phyloP scores from a whole-genome alignment of 73 alveolate genomes.

The Uronychia setigera region DNA sequence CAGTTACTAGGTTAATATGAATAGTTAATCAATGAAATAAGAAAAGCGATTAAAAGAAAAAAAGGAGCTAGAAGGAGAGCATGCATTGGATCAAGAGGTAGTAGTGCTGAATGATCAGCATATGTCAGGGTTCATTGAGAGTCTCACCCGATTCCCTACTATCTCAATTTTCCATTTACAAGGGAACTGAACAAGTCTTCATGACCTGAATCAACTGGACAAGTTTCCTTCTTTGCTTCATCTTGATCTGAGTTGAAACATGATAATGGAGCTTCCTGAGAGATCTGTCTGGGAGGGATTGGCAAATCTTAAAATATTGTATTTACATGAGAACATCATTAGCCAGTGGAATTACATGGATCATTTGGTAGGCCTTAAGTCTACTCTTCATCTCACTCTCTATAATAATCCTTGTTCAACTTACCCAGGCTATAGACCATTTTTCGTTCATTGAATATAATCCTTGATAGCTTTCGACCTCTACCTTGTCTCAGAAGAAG shows the following conservation, averaged over 20 bases:
- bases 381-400: conserved; percentile 61
- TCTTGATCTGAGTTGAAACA: not conserved
- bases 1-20: too few relatives aligned
- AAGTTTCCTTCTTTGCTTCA: not conserved
- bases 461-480: conserved; percentile 59
- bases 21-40: too few relatives aligned
- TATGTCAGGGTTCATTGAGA: too few relatives aligned
- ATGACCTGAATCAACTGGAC: too few relatives aligned
- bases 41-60: too few relatives aligned
- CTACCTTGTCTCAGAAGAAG: conserved; percentile 67
- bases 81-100: too few relatives aligned
- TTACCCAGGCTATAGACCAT: conserved; percentile 68
- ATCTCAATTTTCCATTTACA: too few relatives aligned
- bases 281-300: not conserved
- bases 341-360: not conserved
- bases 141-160: too few relatives aligned
- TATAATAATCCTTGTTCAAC: conserved; percentile 57
- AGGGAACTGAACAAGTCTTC: too few relatives aligned
- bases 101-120: too few relatives aligned
- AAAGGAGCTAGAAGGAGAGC: too few relatives aligned
- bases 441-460: conserved; percentile 43
- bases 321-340: conserved; percentile 21
- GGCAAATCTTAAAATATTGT: conserved; percentile 4
- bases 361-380: not conserved
- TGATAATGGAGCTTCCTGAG: not conserved